These are phyloP conservation scores for Epicoccum nigrum DNA, from an alignment of 2,329 filamentous ascomycete genomes.

Conservation along the genomic window DNA sequence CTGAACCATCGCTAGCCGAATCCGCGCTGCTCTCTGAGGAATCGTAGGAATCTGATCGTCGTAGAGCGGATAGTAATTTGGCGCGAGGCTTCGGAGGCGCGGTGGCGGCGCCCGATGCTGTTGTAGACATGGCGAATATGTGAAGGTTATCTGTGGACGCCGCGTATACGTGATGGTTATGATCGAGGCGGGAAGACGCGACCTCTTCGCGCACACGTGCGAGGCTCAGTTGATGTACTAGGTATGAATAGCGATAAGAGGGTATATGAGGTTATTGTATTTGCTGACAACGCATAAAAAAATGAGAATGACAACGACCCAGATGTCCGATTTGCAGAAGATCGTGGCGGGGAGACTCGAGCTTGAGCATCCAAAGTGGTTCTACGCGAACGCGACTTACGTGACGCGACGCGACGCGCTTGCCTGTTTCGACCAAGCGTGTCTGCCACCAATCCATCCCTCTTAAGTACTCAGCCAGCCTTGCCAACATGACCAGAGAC, in stretches of 20 bases:
- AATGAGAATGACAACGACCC: not conserved
- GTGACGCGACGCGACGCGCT: constrained; percentile 15
- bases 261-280: not conserved
- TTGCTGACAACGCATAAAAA: not conserved
- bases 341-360: constrained; percentile 19
- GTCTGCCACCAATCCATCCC: too few relatives aligned
- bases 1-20: constrained; percentile 41
- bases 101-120: not conserved
- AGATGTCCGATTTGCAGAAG: not conserved
- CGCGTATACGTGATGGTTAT: too few relatives aligned
- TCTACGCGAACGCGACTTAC: not conserved
- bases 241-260: not conserved
- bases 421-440: not conserved
- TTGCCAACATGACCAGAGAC: too few relatives aligned
- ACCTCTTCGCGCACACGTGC: not conserved
- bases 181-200: not conserved
- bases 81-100: constrained; percentile 20
- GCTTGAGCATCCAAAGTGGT: constrained; percentile 17
- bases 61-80: constrained; percentile 31
- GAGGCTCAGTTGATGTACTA: not conserved
- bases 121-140: constrained; percentile 1
- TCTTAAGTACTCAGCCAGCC: too few relatives aligned
- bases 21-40: constrained; percentile 51
- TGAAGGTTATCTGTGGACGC: not conserved
- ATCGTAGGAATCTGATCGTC: constrained; percentile 20